phyloP scores from a whole-genome alignment of 495 filamentous ascomycete species.

The Penicillium longicatenatum region DNA sequence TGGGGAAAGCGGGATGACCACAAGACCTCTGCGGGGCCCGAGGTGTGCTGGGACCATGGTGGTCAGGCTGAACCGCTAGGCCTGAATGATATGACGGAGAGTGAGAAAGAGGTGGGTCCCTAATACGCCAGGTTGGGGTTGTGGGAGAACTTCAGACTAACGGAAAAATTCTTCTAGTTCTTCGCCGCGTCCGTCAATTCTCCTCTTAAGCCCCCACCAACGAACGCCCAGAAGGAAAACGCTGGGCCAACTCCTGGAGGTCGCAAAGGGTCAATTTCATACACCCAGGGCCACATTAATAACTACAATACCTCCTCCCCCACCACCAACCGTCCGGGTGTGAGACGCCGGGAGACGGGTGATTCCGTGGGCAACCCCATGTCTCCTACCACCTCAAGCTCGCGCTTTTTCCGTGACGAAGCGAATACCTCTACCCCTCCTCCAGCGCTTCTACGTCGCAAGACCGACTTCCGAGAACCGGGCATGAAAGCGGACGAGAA shows the following conservation, averaged over 20 bases:
- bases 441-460: constrained; percentile 69
- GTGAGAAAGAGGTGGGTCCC: constrained; percentile 75
- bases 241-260: constrained; percentile 56
- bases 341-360: constrained; percentile 82
- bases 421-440: constrained; percentile 60
- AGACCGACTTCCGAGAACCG: constrained; percentile 67
- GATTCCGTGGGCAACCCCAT: constrained; percentile 68
- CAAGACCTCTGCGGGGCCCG: constrained; percentile 66
- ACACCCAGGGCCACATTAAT: constrained; percentile 49
- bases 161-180: constrained; percentile 44
- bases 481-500: constrained; percentile 39
- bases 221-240: constrained; percentile 69
- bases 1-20: constrained; percentile 80
- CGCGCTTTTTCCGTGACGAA: constrained; percentile 62
- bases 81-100: constrained; percentile 73
- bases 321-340: constrained; percentile 65
- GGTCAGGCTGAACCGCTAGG: constrained; percentile 73
- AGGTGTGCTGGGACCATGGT: constrained; percentile 86
- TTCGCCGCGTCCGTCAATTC: constrained; percentile 91
- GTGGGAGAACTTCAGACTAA: background rate
- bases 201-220: constrained; percentile 80
- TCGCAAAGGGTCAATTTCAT: constrained; percentile 77
- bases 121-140: constrained; percentile 9
- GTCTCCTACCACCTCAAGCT: constrained; percentile 51
- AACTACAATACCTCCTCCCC: constrained; percentile 57